phyloP scores from a whole-genome alignment of 306 rosid species.

The Ormosia semicastrata region DNA sequence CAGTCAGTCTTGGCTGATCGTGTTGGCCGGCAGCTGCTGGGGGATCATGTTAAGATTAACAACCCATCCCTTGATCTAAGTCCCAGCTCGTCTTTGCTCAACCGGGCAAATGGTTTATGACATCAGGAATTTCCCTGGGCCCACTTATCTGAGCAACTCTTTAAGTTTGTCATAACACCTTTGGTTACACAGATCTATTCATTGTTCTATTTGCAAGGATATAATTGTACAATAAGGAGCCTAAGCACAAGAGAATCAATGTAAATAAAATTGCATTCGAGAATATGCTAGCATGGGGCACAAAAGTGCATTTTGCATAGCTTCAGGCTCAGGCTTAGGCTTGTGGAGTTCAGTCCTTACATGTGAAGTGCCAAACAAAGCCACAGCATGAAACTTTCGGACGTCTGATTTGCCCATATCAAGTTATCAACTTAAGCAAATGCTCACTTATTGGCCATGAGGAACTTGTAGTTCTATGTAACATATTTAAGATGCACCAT shows the following conservation, averaged over 20 bases:
- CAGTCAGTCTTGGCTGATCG: constrained; percentile 92
- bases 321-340: constrained; percentile 31
- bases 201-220: constrained; percentile 46
- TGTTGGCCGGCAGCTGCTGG: constrained; percentile 73
- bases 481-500: constrained; percentile 33
- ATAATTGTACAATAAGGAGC: constrained; percentile 54
- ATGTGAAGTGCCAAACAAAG: constrained; percentile 25
- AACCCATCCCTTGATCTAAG: constrained; percentile 70
- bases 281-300: constrained; percentile 42
- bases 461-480: constrained; percentile 32
- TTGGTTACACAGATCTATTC: constrained; percentile 34
- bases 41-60: constrained; percentile 63
- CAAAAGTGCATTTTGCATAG: constrained; percentile 39
- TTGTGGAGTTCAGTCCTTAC: constrained; percentile 28
- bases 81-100: constrained; percentile 59
- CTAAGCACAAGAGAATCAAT: constrained; percentile 37
- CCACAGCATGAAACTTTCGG: constrained; percentile 25
- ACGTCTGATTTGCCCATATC: constrained; percentile 24
- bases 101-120: constrained; percentile 63
- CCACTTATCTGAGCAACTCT: constrained; percentile 25
- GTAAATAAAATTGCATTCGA: constrained; percentile 49
- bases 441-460: constrained; percentile 36
- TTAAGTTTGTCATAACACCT: constrained; percentile 32
- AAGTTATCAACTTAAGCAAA: constrained; percentile 23
- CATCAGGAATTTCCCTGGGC: constrained; percentile 29